These are phyloP conservation scores for Adansonia grandidieri DNA, from an alignment of 441 rosid species.

Conservation along the genomic window DNA sequence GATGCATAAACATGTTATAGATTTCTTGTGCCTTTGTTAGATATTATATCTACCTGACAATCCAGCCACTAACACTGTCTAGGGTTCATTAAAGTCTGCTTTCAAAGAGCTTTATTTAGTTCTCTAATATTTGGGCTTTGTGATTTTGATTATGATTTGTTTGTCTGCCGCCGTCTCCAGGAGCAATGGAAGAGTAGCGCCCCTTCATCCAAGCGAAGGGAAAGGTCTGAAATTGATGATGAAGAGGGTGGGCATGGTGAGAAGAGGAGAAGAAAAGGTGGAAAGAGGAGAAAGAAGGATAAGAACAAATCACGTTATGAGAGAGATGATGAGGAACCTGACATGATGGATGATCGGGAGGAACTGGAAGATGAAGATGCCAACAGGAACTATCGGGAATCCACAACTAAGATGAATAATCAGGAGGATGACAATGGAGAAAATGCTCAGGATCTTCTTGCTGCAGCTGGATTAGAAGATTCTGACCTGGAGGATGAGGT, in stretches of 20 bases:
- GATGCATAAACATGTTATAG: not conserved
- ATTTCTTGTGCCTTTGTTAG: not conserved
- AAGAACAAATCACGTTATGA: conserved; percentile 75
- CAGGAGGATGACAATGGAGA: conserved; percentile 65
- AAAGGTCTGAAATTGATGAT: conserved; percentile 78
- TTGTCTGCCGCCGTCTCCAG: conserved; percentile 44
- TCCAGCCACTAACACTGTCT: not conserved
- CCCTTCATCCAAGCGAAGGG: conserved; percentile 79
- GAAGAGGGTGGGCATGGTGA: conserved; percentile 88
- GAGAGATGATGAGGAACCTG: conserved; percentile 73
- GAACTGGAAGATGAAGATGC: conserved; percentile 77
- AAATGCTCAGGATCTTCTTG: conserved; percentile 79
- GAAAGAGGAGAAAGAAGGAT: conserved; percentile 95
- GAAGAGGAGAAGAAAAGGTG: conserved; percentile 88
- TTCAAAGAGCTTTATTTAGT: conserved; percentile 9
- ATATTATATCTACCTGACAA: not conserved
- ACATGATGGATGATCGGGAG: conserved; percentile 67
- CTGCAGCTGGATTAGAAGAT: conserved; percentile 98
- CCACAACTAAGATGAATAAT: conserved; percentile 48
- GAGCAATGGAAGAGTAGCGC: conserved; percentile 97
- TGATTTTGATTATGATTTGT: conserved; percentile 4
- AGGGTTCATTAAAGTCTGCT: conserved; percentile 23
- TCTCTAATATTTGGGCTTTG: not conserved
- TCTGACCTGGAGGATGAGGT: conserved; percentile 83
- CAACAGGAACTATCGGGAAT: conserved; percentile 56